Evolutionary conservation across 805 yeast genomes (phyloP), one percentile per base, ranked within the genome.

Genomic region (Limtongozyma cylindracea): DNA sequence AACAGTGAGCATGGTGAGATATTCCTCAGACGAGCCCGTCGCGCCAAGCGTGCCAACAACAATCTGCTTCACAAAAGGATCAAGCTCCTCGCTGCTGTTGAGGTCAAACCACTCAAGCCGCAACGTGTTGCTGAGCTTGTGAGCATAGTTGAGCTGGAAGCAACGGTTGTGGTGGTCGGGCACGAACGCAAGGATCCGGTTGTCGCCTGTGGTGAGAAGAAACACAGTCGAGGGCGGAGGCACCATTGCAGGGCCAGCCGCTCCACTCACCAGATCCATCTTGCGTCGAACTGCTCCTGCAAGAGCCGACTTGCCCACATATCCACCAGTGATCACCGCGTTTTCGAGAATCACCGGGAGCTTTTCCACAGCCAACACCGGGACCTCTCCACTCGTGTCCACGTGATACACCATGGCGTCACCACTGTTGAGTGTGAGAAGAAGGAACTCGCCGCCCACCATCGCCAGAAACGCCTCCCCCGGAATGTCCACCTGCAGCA

Each of bases 191-290:
- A 74, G 59, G 11, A 73, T 47, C 38, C 78, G 57, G 33, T 72
- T 74, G 36, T 70, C 82, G 26, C 78, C 82, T 2, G 82, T 71
- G 5, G 70, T 74, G 21, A 69, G 56, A 20, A 73, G 53, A 31
- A 70, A 72, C 0, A 49, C 52, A 24, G 48, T 53, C 32, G 34
- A n/a, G n/a, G n/a, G n/a, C n/a, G n/a, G n/a, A n/a, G n/a, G n/a
- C n/a, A n/a, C n/a, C n/a, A n/a, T n/a, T n/a, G n/a, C n/a, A n/a
- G n/a, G n/a, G n/a, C n/a, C n/a, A n/a, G n/a, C n/a, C n/a, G n/a
- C n/a, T n/a, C n/a, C n/a, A n/a, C n/a, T n/a, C n/a, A n/a, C n/a
- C 26, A 38, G 35, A 18, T 34, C 37, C 7, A 38, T 30, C 11
- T 43, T 46, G 10, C 35, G 33, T 27, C 43, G 39, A 9, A 49